These are phyloP conservation scores for Petunia secreta DNA, from an alignment of 257 asterid genomes.

Conservation along the genomic window DNA sequence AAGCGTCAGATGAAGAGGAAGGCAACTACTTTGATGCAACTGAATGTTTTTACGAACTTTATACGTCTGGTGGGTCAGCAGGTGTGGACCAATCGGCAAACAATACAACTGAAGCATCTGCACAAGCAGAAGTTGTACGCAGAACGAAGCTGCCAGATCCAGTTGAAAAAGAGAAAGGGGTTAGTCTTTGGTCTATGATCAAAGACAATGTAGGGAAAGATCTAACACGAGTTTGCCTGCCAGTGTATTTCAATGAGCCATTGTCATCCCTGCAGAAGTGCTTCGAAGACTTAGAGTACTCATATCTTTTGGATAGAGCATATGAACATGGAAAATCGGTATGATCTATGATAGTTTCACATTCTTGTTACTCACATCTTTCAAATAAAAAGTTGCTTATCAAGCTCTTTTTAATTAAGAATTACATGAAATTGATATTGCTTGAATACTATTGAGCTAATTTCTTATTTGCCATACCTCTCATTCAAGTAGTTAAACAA, in stretches of 20 bases:
- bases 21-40: conserved; percentile 66
- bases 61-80: conserved; percentile 38
- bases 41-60: conserved; percentile 62
- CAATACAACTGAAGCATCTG: conserved; percentile 30
- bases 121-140: conserved; percentile 55
- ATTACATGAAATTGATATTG: not conserved
- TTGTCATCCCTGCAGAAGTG: conserved; percentile 87
- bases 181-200: conserved; percentile 95
- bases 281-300: conserved; percentile 90
- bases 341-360: conserved; percentile 35
- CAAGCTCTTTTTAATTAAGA: not conserved
- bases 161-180: conserved; percentile 86
- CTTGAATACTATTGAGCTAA: conserved; percentile 12
- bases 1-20: conserved; percentile 89
- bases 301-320: conserved; percentile 85
- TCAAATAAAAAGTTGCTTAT: conserved; percentile 1
- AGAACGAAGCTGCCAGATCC: conserved; percentile 90
- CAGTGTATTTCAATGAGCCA: conserved; percentile 94
- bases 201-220: conserved; percentile 97
- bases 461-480: conserved; percentile 12
- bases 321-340: conserved; percentile 91
- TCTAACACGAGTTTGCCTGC: conserved; percentile 86
- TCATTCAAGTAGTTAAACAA: not conserved
- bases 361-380: conserved; percentile 13
- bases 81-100: conserved; percentile 48